phyloP scores from a whole-genome alignment of 139 green algal species.

The Chlamydomonas urium region DNA sequence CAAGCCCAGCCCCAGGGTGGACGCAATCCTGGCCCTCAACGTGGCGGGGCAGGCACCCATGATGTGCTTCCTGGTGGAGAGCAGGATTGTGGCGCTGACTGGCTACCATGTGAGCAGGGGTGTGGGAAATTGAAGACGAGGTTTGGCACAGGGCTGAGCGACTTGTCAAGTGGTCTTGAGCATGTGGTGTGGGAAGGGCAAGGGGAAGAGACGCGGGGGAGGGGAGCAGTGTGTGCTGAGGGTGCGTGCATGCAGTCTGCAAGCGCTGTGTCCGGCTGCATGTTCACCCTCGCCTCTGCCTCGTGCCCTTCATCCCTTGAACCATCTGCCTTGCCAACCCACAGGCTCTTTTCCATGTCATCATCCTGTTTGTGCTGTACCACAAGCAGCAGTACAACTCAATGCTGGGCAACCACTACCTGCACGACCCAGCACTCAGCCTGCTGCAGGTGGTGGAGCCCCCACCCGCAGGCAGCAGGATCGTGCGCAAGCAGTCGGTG shows the following conservation, averaged over 20 bases:
- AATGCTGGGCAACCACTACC: constrained; percentile 6
- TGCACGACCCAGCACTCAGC: not conserved
- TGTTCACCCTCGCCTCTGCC: no score
- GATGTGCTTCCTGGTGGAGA: not conserved
- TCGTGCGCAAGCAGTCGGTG: no score
- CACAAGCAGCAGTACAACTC: constrained; percentile 11
- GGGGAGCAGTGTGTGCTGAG: no score
- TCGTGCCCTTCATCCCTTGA: not conserved
- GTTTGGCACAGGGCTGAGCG: no score
- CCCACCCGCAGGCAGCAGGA: no score
- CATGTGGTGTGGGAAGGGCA: no score
- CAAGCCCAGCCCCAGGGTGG: constrained; percentile 30
- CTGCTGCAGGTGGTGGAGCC: not conserved
- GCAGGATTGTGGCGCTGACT: not conserved
- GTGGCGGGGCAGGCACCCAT: not conserved
- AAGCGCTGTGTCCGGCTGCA: no score
- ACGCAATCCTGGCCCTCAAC: constrained; percentile 43
- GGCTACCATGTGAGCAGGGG: not conserved
- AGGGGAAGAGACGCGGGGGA: no score
- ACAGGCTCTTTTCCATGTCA: constrained; percentile 6
- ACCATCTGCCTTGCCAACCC: not conserved
- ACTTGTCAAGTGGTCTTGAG: no score
- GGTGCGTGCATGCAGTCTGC: no score
- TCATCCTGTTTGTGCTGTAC: constrained; percentile 10
- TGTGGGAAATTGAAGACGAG: no score